These are phyloP conservation scores for Acanthamoeba lenticulata DNA, from an alignment of 208 protist species.

Conservation along the genomic window DNA sequence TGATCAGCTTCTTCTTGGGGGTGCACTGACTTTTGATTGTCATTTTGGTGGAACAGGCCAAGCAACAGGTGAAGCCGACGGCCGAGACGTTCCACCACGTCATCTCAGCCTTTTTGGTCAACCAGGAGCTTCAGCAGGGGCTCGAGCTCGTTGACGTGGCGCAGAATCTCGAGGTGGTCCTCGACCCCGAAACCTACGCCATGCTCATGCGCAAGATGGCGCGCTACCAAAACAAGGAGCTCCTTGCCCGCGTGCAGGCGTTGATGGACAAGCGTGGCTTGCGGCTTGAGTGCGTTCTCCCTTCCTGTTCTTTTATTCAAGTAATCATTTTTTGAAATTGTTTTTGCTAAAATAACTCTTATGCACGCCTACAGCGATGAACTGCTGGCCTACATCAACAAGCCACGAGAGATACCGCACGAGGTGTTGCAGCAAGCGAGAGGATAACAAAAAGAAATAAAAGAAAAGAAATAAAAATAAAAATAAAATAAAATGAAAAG, in stretches of 20 bases:
- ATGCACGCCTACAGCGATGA: no score
- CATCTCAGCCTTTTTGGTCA: conserved; percentile 26
- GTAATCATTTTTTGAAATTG: no score
- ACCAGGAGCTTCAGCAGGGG: background rate
- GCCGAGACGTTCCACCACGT: background rate
- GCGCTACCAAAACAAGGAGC: background rate
- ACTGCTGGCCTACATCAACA: no score
- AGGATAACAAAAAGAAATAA: no score
- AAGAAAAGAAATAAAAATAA: no score
- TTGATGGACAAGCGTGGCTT: background rate
- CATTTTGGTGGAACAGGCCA: background rate
- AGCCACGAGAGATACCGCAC: no score
- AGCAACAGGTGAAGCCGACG: background rate
- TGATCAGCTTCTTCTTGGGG: no score
- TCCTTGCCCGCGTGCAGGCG: background rate
- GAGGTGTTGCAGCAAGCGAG: no score
- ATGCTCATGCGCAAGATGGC: conserved; percentile 13
- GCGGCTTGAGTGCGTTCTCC: background rate
- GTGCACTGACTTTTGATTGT: background rate
- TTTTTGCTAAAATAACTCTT: no score
- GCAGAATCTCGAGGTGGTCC: background rate
- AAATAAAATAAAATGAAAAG: no score
- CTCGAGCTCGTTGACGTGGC: background rate
- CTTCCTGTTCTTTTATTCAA: no score
- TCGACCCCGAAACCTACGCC: background rate